Evolutionary conservation across 1,284 basidiomycete genomes (phyloP).

Genomic region (Cerioporus squamosus): DNA sequence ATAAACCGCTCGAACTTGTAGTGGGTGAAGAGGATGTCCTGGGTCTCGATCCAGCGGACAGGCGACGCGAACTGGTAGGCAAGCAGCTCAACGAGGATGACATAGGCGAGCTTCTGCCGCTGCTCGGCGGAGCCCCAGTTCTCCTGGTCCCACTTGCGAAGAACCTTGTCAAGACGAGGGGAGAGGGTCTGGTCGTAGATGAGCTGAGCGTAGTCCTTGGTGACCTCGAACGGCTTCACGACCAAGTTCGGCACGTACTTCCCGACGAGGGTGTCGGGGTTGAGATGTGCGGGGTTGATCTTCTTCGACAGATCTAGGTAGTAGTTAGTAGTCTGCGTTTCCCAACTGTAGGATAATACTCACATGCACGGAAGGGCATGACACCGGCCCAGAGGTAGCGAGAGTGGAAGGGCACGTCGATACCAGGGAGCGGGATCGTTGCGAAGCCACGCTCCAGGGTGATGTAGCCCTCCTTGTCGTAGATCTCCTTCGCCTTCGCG

Average conservation of each 20-base stretch:
- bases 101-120: constrained; percentile 92
- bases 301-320: constrained; percentile 92
- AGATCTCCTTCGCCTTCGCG: constrained; percentile 78
- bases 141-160: constrained; percentile 94
- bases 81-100: constrained; percentile 93
- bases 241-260: constrained; percentile 98
- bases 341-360: constrained; percentile 35
- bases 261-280: constrained; percentile 90
- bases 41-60: constrained; percentile 98
- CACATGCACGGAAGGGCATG: constrained; percentile 93
- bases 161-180: constrained; percentile 90
- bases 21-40: constrained; percentile 91
- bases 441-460: constrained; percentile 96
- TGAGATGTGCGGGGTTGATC: constrained; percentile 88
- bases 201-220: constrained; percentile 89
- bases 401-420: constrained; percentile 99
- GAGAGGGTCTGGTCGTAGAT: constrained; percentile 96
- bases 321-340: constrained; percentile 19
- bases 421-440: constrained; percentile 95
- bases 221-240: constrained; percentile 92
- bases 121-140: constrained; percentile 84
- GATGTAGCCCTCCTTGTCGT: constrained; percentile 87
- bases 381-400: constrained; percentile 99
- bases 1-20: constrained; percentile 94
- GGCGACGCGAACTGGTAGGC: constrained; percentile 97